A percentile compares a stretch with the other conserved stretches of the same genome.
phyloP scores from a whole-genome alignment of 805 yeast species.

The Millerozyma acaciae region DNA sequence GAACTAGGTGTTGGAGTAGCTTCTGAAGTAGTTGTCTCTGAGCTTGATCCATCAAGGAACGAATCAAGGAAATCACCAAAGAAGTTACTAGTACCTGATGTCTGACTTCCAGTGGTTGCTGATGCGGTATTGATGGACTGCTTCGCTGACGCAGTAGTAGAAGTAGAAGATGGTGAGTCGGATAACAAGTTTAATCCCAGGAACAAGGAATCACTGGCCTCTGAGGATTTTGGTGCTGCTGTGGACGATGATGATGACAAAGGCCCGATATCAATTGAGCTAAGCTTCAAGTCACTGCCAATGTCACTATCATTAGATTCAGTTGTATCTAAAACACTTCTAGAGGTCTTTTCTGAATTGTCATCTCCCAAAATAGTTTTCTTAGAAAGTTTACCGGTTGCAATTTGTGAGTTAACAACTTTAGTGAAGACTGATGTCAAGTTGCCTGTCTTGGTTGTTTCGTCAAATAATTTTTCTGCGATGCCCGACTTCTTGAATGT shows the following conservation, averaged over 20 bases:
- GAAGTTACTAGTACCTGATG: conserved; percentile 2
- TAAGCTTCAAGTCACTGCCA: too few relatives aligned
- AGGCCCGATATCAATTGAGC: neutral
- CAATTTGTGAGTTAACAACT: neutral
- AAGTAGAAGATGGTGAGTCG: conserved; percentile 3
- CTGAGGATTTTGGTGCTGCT: neutral
- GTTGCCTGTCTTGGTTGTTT: conserved; percentile 1
- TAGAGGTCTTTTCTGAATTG: neutral
- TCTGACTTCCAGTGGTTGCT: too few relatives aligned
- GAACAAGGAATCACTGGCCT: conserved; percentile 6
- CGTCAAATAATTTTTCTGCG: conserved; percentile 13
- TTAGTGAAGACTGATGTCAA: conserved; percentile 6
- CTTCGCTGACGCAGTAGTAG: conserved; percentile 2
- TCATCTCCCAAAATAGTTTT: neutral
- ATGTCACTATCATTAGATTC: conserved; percentile 3
- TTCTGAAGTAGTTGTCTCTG: conserved; percentile 6
- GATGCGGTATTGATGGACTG: conserved; percentile 1
- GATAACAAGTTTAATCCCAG: conserved; percentile 2
- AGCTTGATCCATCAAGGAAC: neutral
- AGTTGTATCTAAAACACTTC: neutral
- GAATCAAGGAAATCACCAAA: conserved; percentile 5
- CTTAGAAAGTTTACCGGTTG: neutral
- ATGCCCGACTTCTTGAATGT: conserved; percentile 26
- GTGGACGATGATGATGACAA: neutral
- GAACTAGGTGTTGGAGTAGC: conserved; percentile 4